Conservation (phyloP, 2,329 filamentous ascomycete genomes). For the Nothomitra cinnamomea region DNA sequence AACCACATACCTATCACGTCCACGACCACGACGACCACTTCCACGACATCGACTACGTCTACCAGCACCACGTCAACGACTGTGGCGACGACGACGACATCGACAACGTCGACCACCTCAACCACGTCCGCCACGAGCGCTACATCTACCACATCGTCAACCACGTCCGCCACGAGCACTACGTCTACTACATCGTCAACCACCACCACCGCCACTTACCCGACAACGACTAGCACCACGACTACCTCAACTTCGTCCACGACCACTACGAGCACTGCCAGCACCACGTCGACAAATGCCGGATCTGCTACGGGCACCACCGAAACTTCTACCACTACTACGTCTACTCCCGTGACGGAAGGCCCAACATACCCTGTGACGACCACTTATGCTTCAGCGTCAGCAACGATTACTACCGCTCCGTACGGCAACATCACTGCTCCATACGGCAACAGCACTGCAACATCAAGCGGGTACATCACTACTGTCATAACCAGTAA, state of each 20-base stretch:
- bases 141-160: slow-evolving; percentile 10
- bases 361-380: no score
- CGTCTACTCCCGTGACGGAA: no score
- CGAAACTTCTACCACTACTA: no score
- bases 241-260: slow-evolving; percentile 8
- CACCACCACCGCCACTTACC: slow-evolving; percentile 3
- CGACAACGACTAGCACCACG: slow-evolving; percentile 5
- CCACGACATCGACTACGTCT: background rate
- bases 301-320: no score
- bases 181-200: slow-evolving; percentile 8
- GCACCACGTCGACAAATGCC: background rate
- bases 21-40: slow-evolving; percentile 7
- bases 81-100: background rate
- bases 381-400: no score
- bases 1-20: slow-evolving; percentile 2
- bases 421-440: background rate
- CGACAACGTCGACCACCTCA: slow-evolving; percentile 5
- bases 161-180: slow-evolving; percentile 6
- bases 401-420: no score
- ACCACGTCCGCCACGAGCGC: slow-evolving; percentile 14
- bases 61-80: slow-evolving; percentile 5
- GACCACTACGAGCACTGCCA: slow-evolving; percentile 7
- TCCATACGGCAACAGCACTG: background rate
- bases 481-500: slow-evolving; percentile 5
- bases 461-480: background rate